Evolutionary conservation across 78 protist species (phyloP).

Genomic region (slime mould (Dictyostelium discoideum)): DNA sequence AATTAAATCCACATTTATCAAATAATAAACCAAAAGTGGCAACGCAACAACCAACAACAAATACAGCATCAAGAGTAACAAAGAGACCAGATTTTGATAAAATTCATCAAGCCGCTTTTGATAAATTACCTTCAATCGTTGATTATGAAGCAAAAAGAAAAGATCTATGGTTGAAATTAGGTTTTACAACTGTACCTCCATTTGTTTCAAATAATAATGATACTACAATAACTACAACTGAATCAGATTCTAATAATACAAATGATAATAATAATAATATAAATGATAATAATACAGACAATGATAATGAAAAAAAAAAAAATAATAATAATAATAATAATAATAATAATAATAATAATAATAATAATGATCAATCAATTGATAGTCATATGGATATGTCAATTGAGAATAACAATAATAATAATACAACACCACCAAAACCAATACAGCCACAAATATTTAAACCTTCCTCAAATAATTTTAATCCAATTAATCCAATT

Average conservation of each 20-base stretch:
- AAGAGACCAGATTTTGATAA: slow-evolving; percentile 66
- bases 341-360: not conserved
- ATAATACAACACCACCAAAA: not conserved
- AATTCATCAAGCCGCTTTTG: slow-evolving; percentile 40
- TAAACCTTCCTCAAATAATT: not conserved
- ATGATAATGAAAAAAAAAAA: not conserved
- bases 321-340: too few species aligned
- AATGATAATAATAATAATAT: not conserved
- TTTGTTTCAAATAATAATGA: slow-evolving; percentile 10
- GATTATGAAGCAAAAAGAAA: slow-evolving; percentile 58
- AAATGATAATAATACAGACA: not conserved
- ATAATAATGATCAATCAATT: not conserved
- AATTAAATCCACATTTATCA: slow-evolving; percentile 28
- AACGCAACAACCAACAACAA: not conserved
- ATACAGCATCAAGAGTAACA: not conserved
- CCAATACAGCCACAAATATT: slow-evolving; percentile 1
- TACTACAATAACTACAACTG: not conserved
- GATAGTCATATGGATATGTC: not conserved
- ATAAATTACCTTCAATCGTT: slow-evolving; percentile 42
- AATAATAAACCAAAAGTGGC: not conserved
- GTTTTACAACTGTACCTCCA: slow-evolving; percentile 33
- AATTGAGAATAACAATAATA: not conserved
- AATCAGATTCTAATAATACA: not conserved
- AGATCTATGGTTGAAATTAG: slow-evolving; percentile 65
- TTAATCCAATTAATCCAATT: slow-evolving; percentile 15